A percentile compares a stretch with the other conserved stretches of the same genome.
phyloP scores from a whole-genome alignment of 305 asterid species.

The Rubia balearica region DNA sequence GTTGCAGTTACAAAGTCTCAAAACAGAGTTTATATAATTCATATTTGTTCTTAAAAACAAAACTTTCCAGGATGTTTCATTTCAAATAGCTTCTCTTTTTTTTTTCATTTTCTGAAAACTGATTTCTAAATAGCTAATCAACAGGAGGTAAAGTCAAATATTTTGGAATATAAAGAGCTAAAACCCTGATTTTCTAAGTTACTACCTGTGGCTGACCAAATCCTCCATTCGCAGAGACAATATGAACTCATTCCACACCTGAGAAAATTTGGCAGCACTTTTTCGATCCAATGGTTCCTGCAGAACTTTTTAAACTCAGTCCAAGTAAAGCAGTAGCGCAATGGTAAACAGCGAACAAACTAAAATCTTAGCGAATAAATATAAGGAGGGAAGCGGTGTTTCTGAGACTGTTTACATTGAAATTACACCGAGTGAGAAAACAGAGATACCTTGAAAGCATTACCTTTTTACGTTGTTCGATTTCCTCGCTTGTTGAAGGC shows the following conservation, averaged over 20 bases:
- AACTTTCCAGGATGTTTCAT: too few relatives aligned
- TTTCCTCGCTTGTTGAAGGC: slow-evolving; percentile 63
- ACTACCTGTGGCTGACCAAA: slow-evolving; percentile 75
- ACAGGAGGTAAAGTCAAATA: slow-evolving; percentile 12
- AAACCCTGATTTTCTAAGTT: slow-evolving; percentile 15
- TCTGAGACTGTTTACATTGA: neutral
- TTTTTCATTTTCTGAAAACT: neutral
- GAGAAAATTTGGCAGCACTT: slow-evolving; percentile 92
- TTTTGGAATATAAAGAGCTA: neutral
- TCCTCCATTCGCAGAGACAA: slow-evolving; percentile 90
- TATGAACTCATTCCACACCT: slow-evolving; percentile 99
- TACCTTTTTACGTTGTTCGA: slow-evolving; percentile 43
- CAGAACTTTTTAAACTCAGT: slow-evolving; percentile 20
- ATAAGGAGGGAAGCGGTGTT: neutral
- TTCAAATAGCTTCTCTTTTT: neutral
- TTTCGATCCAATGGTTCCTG: slow-evolving; percentile 69
- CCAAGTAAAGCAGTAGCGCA: slow-evolving; percentile 11
- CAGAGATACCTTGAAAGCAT: slow-evolving; percentile 14
- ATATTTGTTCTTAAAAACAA: neutral
- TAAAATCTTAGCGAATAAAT: neutral
- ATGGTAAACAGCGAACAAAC: slow-evolving; percentile 7
- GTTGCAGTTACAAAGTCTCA: neutral
- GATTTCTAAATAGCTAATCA: slow-evolving; percentile 8
- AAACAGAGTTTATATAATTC: neutral
- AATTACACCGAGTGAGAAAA: neutral